These are phyloP conservation scores for Geoglossum cookeanum DNA, from an alignment of 2,329 filamentous ascomycete species.

Conservation along the genomic window DNA sequence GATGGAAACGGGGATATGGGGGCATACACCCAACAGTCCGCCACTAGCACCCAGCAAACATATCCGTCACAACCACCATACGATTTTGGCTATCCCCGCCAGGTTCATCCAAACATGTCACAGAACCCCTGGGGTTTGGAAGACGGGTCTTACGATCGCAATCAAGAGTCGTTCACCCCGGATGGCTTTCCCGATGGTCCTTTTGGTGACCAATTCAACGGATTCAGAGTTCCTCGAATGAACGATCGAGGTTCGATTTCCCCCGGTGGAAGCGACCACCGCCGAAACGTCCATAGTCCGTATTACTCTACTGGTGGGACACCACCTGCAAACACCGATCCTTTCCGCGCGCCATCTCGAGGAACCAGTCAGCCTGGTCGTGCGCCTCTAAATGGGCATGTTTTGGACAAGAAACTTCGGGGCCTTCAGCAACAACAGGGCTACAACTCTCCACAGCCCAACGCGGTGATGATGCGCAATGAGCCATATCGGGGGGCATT, in stretches of 20 bases:
- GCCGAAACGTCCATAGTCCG: conserved; percentile 24
- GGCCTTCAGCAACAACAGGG: conserved; percentile 26
- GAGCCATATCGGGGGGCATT: conserved; percentile 12
- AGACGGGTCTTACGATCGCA: conserved; percentile 12
- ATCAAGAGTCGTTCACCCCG: conserved; percentile 17
- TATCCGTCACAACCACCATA: not conserved
- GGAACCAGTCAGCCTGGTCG: conserved; percentile 19
- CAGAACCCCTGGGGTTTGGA: conserved; percentile 1
- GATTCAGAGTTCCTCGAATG: conserved; percentile 22
- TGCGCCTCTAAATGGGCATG: conserved; percentile 23
- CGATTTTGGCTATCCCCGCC: not conserved
- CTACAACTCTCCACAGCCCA: conserved; percentile 13
- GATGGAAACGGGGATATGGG: conserved; percentile 1
- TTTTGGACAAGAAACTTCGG: conserved; percentile 30
- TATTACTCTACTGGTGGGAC: conserved; percentile 28
- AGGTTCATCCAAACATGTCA: not conserved
- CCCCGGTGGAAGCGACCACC: conserved; percentile 25
- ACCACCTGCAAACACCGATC: conserved; percentile 19
- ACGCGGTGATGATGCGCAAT: conserved; percentile 13
- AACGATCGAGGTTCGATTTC: conserved; percentile 25
- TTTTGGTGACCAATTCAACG: conserved; percentile 18
- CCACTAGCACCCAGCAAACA: not conserved
- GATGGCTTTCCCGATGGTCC: conserved; percentile 18
- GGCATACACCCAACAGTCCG: not conserved
- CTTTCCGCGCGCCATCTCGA: conserved; percentile 25